These are phyloP conservation scores for Malassezia brasiliensis DNA, from an alignment of 1,284 basidiomycete genomes.

Conservation along the genomic window DNA sequence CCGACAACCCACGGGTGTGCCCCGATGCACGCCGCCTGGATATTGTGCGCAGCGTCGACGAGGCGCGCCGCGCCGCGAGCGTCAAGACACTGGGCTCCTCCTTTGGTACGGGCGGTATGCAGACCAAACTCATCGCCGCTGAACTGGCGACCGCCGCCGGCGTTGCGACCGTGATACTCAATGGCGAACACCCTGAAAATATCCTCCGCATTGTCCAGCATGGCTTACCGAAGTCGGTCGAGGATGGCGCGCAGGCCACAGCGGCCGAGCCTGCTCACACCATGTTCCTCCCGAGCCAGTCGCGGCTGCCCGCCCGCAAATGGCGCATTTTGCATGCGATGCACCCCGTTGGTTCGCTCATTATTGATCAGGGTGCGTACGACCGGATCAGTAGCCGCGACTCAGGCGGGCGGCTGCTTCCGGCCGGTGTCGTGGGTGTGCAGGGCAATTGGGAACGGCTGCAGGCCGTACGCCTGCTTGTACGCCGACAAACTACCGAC, in stretches of 20 bases:
- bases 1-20: constrained; percentile 84
- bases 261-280: constrained; percentile 64
- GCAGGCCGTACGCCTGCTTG: constrained; percentile 78
- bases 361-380: constrained; percentile 82
- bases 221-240: not conserved
- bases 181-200: constrained; percentile 58
- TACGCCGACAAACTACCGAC: constrained; percentile 44
- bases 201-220: constrained; percentile 67
- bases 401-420: constrained; percentile 76
- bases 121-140: constrained; percentile 95
- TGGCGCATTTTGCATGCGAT: constrained; percentile 92
- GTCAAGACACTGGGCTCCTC: constrained; percentile 82
- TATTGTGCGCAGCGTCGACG: constrained; percentile 70
- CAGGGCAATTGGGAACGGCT: constrained; percentile 83
- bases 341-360: constrained; percentile 71
- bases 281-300: constrained; percentile 65
- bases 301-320: constrained; percentile 77
- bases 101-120: constrained; percentile 96
- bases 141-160: constrained; percentile 93
- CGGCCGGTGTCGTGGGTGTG: constrained; percentile 78
- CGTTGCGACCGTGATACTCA: constrained; percentile 74
- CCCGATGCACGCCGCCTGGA: constrained; percentile 70
- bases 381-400: constrained; percentile 71
- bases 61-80: constrained; percentile 72
- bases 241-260: not conserved